phyloP scores from a whole-genome alignment of 2,329 filamentous ascomycete genomes.

The Lachnellula arida region DNA sequence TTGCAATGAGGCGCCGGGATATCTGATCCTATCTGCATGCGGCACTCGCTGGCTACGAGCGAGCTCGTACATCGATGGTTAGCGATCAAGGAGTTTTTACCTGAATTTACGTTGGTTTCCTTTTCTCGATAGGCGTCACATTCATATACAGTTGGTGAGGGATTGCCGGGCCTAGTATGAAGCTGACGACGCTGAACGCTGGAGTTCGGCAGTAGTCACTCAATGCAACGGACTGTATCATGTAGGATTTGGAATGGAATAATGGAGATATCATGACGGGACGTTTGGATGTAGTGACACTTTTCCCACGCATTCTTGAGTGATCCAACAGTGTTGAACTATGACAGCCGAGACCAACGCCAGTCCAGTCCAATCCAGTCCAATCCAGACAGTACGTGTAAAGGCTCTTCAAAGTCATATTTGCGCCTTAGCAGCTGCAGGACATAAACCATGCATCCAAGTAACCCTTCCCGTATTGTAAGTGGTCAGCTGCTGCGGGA shows the following conservation, averaged over 20 bases:
- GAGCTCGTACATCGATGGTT: conserved; percentile 32
- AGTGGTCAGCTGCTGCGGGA: conserved; percentile 8
- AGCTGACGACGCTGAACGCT: neutral
- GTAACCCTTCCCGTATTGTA: conserved; percentile 1
- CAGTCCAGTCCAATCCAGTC: too few species aligned
- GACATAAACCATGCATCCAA: conserved; percentile 3
- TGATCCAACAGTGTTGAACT: neutral
- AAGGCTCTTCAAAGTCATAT: conserved; percentile 9
- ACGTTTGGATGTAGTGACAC: neutral
- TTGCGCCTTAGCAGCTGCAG: conserved; percentile 9
- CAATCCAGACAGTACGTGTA: neutral
- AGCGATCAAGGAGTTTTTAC: conserved; percentile 34
- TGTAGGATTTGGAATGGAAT: conserved; percentile 28
- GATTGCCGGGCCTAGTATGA: conserved; percentile 11
- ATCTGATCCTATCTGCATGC: conserved; percentile 33
- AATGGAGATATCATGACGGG: conserved; percentile 29
- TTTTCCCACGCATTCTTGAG: neutral
- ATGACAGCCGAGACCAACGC: neutral
- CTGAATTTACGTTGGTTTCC: conserved; percentile 31
- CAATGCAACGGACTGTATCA: conserved; percentile 25
- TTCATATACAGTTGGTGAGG: conserved; percentile 19
- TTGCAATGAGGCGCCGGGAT: conserved; percentile 24
- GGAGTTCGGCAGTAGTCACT: conserved; percentile 13
- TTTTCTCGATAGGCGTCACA: conserved; percentile 25
- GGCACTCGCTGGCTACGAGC: conserved; percentile 35